phyloP scores from a whole-genome alignment of 1,284 basidiomycete genomes.

The Hypsizygus ulmarius region DNA sequence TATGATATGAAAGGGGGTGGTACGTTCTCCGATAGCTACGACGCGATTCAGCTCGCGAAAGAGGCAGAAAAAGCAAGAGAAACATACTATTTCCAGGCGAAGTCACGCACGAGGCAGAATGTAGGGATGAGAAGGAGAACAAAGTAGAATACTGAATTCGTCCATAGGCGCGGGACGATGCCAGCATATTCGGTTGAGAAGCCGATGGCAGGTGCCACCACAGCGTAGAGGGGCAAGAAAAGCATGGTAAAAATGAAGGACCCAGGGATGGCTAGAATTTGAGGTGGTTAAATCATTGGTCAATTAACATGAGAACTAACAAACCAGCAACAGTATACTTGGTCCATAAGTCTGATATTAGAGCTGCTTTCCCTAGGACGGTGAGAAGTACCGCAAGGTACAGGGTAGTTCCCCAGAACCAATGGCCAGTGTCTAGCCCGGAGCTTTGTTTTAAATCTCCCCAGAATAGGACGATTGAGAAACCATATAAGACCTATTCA shows the following conservation, averaged over 20 bases:
- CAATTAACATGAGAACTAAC: slow-evolving; percentile 16
- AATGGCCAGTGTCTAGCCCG: slow-evolving; percentile 87
- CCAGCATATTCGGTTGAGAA: slow-evolving; percentile 91
- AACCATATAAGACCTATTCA: slow-evolving; percentile 76
- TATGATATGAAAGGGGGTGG: slow-evolving; percentile 88
- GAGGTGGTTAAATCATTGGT: slow-evolving; percentile 9
- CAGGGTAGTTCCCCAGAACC: slow-evolving; percentile 97
- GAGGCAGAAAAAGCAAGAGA: slow-evolving; percentile 3
- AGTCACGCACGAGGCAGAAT: slow-evolving; percentile 87
- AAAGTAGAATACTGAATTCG: slow-evolving; percentile 87
- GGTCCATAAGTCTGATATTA: slow-evolving; percentile 99
- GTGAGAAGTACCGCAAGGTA: slow-evolving; percentile 93
- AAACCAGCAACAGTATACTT: slow-evolving; percentile 93
- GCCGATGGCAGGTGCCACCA: slow-evolving; percentile 82
- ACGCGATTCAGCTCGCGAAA: slow-evolving; percentile 9
- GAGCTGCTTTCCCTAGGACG: slow-evolving; percentile 94
- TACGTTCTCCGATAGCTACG: slow-evolving; percentile 88
- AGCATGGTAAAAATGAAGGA: slow-evolving; percentile 95
- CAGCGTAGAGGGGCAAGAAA: slow-evolving; percentile 89
- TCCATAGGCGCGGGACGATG: slow-evolving; percentile 88
- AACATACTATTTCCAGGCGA: slow-evolving; percentile 91
- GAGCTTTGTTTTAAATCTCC: slow-evolving; percentile 80
- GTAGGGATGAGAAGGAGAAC: slow-evolving; percentile 85
- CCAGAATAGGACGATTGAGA: slow-evolving; percentile 91
- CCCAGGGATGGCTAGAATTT: slow-evolving; percentile 80